These are phyloP conservation scores for Cyberlindnera veronae DNA, from an alignment of 805 yeast genomes.

Conservation along the genomic window DNA sequence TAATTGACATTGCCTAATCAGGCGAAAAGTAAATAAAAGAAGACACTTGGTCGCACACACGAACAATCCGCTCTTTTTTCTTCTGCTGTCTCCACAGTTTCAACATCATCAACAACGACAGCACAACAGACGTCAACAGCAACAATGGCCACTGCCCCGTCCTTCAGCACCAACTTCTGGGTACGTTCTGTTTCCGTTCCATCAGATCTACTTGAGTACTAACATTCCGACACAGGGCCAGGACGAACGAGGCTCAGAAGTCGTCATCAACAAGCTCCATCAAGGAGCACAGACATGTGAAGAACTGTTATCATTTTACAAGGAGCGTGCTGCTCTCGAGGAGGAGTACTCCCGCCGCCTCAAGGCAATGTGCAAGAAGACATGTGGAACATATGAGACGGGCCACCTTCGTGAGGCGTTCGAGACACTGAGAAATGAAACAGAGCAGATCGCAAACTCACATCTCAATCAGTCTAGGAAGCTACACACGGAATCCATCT, in stretches of 20 bases:
- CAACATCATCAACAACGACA: background rate
- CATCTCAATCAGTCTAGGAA: constrained; percentile 52
- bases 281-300: constrained; percentile 58
- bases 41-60: too few species aligned
- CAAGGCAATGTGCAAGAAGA: constrained; percentile 44
- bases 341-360: constrained; percentile 66
- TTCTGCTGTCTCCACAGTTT: background rate
- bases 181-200: constrained; percentile 24
- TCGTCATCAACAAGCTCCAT: constrained; percentile 53
- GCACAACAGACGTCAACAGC: constrained; percentile 8
- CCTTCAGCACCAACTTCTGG: constrained; percentile 49
- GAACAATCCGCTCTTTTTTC: too few species aligned
- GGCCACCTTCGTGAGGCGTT: constrained; percentile 60
- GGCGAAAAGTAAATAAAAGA: constrained; percentile 16
- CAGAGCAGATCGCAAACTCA: constrained; percentile 52
- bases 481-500: constrained; percentile 46
- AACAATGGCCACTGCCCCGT: constrained; percentile 16
- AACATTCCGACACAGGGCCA: constrained; percentile 40
- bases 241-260: constrained; percentile 57
- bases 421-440: constrained; percentile 55
- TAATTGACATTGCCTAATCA: constrained; percentile 15
- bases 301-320: constrained; percentile 45
- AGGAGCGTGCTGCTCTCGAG: constrained; percentile 60
- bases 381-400: constrained; percentile 53
- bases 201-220: constrained; percentile 13